These are phyloP conservation scores for Pholiota conissans DNA, from an alignment of 768 basidiomycete genomes.

Conservation along the genomic window DNA sequence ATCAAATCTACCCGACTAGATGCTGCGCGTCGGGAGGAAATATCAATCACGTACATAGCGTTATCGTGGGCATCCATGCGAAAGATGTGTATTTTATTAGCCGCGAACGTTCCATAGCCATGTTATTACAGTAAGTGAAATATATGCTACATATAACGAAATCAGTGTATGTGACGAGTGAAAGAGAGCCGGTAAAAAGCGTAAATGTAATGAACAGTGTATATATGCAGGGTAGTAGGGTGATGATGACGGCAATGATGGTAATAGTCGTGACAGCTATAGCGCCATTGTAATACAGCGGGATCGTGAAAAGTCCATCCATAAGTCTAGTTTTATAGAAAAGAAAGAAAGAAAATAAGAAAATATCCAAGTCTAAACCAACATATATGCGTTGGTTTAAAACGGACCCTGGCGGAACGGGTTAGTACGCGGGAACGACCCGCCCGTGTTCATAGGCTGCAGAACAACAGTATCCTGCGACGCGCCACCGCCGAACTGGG, in stretches of 20 bases:
- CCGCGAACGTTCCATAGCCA: no score
- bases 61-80: no score
- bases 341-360: neutral
- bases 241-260: neutral
- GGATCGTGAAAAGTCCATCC: neutral
- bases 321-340: neutral
- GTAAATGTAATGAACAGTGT: no score
- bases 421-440: slow-evolving; percentile 25
- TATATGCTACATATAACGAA: no score
- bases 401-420: slow-evolving; percentile 26
- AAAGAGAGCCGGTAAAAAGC: no score
- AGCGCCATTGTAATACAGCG: neutral
- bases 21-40: no score
- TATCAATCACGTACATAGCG: no score
- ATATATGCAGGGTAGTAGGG: neutral
- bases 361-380: neutral
- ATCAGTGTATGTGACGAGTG: no score
- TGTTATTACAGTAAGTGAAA: no score
- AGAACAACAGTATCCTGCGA: slow-evolving; percentile 19
- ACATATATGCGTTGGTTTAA: slow-evolving; percentile 3
- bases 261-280: neutral
- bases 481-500: neutral
- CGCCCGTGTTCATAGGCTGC: slow-evolving; percentile 26
- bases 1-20: no score
- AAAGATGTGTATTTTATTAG: no score